Conservation (phyloP, 768 basidiomycete species). For the Goffeauzyma gilvescens region DNA sequence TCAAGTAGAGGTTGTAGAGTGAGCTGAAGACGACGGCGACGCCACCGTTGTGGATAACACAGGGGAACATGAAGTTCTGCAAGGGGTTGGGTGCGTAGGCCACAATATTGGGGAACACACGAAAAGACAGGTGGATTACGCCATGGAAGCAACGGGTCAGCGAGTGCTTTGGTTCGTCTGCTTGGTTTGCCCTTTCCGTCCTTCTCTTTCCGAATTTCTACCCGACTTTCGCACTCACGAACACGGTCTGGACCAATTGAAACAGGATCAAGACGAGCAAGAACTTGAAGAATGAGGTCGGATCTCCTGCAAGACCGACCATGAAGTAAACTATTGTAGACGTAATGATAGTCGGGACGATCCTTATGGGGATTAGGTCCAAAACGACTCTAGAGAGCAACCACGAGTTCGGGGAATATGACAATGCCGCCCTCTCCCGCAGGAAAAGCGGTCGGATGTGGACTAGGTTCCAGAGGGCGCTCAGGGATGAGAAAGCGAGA, state of each 20-base stretch:
- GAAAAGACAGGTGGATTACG: background rate
- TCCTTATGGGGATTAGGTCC: conserved; percentile 69
- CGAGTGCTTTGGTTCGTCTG: too few species aligned
- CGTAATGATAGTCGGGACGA: conserved; percentile 75
- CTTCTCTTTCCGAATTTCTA: background rate
- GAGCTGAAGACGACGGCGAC: conserved; percentile 73
- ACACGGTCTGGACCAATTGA: conserved; percentile 67
- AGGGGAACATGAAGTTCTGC: conserved; percentile 77
- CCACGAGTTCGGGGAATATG: conserved; percentile 85
- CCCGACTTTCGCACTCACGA: conserved; percentile 38
- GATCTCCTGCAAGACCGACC: conserved; percentile 65
- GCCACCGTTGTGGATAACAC: conserved; percentile 64
- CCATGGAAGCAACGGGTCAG: too few species aligned
- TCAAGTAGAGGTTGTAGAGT: conserved; percentile 35
- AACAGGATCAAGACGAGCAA: conserved; percentile 72
- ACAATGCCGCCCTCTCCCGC: conserved; percentile 64
- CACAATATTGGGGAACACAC: conserved; percentile 20
- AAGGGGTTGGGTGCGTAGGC: background rate
- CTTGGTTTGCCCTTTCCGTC: too few species aligned
- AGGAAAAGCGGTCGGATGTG: conserved; percentile 70
- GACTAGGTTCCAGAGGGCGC: conserved; percentile 73
- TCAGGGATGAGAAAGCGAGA: conserved; percentile 75
- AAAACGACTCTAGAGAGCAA: conserved; percentile 69
- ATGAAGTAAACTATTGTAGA: conserved; percentile 44
- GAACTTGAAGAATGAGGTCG: conserved; percentile 84